These are phyloP conservation scores for Euryodendron excelsum DNA, from an alignment of 148 eudicot genomes.

Conservation along the genomic window DNA sequence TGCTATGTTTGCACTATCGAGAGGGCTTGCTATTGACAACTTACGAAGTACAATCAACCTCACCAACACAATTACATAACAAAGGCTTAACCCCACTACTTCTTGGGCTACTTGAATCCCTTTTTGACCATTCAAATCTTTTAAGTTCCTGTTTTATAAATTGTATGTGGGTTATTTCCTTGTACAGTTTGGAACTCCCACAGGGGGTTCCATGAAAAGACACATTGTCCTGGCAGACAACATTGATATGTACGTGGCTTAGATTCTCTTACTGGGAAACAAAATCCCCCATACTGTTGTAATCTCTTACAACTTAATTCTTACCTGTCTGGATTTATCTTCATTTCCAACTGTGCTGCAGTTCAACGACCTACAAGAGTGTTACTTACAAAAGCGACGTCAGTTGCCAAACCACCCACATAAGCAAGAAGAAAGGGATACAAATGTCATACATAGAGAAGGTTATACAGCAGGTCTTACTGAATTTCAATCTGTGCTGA, in stretches of 20 bases:
- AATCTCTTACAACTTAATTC: neutral
- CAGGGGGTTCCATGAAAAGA: neutral
- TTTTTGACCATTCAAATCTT: neutral
- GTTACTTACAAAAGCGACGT: constrained; percentile 66
- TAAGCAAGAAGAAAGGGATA: constrained; percentile 43
- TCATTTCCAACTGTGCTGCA: constrained; percentile 23
- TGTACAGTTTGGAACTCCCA: neutral
- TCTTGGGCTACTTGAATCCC: neutral
- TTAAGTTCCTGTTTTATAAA: constrained; percentile 1
- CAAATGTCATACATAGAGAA: constrained; percentile 41
- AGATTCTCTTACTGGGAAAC: constrained; percentile 15
- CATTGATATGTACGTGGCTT: neutral
- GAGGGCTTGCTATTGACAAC: neutral
- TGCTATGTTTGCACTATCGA: neutral
- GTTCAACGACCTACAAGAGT: constrained; percentile 60
- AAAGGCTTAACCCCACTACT: neutral
- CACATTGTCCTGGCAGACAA: neutral
- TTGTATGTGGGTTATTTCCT: neutral
- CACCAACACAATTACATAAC: neutral
- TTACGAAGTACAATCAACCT: neutral
- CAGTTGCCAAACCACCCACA: constrained; percentile 36
- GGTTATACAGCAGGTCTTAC: constrained; percentile 55
- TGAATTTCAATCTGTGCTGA: constrained; percentile 57
- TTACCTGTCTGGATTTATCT: constrained; percentile 3
- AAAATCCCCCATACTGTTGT: neutral